Evolutionary conservation across 176 grass and related monocot genomes (phyloP).

Genomic region (Echinochloa phyllopogon): DNA sequence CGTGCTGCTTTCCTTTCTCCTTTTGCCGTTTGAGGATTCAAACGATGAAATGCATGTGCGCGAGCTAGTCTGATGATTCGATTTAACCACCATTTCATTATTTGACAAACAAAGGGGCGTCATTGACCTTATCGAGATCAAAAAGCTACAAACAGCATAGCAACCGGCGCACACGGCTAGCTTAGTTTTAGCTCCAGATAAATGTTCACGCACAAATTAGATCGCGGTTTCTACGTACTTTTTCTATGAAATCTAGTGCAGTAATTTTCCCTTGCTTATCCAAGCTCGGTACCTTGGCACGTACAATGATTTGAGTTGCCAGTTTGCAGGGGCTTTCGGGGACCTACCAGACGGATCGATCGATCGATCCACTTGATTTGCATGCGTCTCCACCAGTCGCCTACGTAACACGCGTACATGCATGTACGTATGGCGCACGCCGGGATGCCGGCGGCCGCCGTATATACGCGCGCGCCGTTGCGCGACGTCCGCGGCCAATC

Average conservation of each 20-base stretch:
- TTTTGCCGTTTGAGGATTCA: not conserved
- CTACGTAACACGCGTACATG: not conserved
- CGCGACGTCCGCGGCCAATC: conserved; percentile 10
- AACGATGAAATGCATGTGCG: not conserved
- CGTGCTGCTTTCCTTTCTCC: not conserved
- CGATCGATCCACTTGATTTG: not conserved
- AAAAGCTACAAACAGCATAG: no score
- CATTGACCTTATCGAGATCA: no score
- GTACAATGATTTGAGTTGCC: not conserved
- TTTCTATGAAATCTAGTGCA: not conserved
- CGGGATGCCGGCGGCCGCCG: conserved; percentile 31
- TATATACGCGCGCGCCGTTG: conserved; percentile 11
- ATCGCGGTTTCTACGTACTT: no score
- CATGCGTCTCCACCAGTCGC: not conserved
- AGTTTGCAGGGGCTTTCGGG: not conserved
- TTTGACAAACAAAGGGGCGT: no score
- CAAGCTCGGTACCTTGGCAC: not conserved
- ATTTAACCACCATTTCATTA: no score
- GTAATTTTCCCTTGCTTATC: no score
- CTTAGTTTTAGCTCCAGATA: no score
- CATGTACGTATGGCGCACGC: not conserved
- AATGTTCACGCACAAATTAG: no score
- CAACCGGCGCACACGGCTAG: no score
- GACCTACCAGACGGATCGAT: not conserved
- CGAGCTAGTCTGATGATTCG: not conserved